These are phyloP conservation scores for Pterocarpus macrocarpus DNA, from an alignment of 306 rosid species.

Conservation along the genomic window DNA sequence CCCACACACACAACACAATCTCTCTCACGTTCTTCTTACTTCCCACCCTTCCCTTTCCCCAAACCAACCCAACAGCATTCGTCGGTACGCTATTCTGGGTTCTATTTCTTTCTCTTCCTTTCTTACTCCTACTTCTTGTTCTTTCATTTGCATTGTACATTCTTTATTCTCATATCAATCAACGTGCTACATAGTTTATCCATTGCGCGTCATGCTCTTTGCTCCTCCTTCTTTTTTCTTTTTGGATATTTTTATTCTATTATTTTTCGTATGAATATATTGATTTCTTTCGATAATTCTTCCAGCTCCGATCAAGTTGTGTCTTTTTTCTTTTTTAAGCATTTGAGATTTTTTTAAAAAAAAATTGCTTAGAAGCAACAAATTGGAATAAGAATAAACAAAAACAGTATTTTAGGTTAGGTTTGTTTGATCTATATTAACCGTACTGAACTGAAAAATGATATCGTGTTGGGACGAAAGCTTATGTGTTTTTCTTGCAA, in stretches of 20 bases:
- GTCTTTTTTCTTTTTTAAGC: not conserved
- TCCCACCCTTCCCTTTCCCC: too few species aligned
- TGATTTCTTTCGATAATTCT: not conserved
- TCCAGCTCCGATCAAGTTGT: not conserved
- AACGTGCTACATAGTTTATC: not conserved
- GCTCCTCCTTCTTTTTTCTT: not conserved
- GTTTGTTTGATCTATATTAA: constrained; percentile 1
- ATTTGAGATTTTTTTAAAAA: not conserved
- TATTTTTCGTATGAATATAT: not conserved
- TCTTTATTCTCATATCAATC: not conserved
- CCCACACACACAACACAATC: too few species aligned
- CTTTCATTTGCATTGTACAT: not conserved
- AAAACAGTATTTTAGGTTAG: constrained; percentile 14
- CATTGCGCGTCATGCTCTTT: not conserved
- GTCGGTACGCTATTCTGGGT: not conserved
- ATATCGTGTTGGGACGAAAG: too few species aligned
- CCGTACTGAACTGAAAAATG: too few species aligned
- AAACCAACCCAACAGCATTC: too few species aligned
- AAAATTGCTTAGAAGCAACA: not conserved
- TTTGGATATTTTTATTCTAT: not conserved
- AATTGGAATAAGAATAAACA: not conserved
- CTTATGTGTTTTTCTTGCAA: too few species aligned
- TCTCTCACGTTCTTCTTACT: too few species aligned
- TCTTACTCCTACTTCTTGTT: not conserved
- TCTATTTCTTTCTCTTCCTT: not conserved